Evolutionary conservation across 2,329 filamentous ascomycete species (phyloP).

Genomic region (Colletotrichum endophyticum): DNA sequence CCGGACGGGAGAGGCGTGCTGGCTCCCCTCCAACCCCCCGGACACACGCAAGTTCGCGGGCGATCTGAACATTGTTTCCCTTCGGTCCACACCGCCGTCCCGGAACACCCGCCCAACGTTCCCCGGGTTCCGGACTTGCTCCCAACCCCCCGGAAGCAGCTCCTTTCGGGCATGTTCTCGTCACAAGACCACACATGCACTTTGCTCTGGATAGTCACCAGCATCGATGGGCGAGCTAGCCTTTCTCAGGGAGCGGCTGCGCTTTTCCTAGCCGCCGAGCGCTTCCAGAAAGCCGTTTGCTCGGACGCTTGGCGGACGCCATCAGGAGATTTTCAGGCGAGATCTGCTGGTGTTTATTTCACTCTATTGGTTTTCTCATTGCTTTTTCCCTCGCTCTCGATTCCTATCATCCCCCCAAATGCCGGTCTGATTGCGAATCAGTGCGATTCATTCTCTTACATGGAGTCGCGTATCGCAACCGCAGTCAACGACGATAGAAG

Average conservation of each 20-base stretch:
- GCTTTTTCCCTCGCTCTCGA: neutral
- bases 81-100: conserved; percentile 5
- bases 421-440: neutral
- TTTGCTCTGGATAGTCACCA: neutral
- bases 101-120: conserved; percentile 7
- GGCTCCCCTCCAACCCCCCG: neutral
- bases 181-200: neutral
- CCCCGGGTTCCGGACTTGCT: neutral
- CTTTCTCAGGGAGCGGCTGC: neutral
- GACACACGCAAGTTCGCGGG: neutral
- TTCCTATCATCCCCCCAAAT: neutral
- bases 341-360: neutral
- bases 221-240: neutral
- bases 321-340: neutral
- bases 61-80: neutral
- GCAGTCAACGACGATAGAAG: neutral
- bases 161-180: neutral
- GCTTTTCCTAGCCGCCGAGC: neutral
- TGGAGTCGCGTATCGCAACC: neutral
- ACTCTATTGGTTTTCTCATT: neutral
- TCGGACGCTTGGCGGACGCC: neutral
- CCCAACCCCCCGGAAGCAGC: neutral
- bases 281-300: neutral
- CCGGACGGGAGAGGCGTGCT: neutral
- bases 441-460: neutral